phyloP scores from a whole-genome alignment of 2,329 filamentous ascomycete genomes.

The Sclerotinia sclerotiorum region DNA sequence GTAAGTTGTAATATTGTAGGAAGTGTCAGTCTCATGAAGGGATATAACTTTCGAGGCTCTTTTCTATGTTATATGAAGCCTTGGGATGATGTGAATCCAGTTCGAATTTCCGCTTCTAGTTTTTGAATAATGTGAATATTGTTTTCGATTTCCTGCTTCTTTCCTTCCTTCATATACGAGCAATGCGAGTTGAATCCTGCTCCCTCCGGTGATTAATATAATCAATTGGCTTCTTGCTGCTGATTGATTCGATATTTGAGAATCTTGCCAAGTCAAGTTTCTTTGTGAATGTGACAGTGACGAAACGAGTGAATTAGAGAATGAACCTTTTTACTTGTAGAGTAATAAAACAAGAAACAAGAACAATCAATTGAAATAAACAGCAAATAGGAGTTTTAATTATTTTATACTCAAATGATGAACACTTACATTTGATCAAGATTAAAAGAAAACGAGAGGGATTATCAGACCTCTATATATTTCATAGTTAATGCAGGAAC shows the following conservation, averaged over 20 bases:
- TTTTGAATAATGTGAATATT: no score
- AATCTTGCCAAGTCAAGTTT: no score
- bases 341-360: neutral
- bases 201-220: no score
- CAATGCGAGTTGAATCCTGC: no score
- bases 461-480: conserved; percentile 3
- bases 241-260: no score
- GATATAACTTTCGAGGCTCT: neutral
- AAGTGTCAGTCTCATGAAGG: neutral
- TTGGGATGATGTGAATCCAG: conserved; percentile 5
- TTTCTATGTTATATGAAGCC: neutral
- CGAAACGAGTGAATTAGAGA: no score
- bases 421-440: neutral
- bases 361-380: neutral
- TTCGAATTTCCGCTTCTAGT: neutral
- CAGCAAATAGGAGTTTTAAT: neutral
- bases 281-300: no score
- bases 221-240: no score
- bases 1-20: neutral
- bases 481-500: neutral
- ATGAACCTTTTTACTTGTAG: no score
- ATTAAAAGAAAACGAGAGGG: neutral
- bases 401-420: neutral
- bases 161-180: no score
- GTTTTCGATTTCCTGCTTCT: no score